phyloP scores from a whole-genome alignment of 768 basidiomycete species.

The Pisolithus orientalis region DNA sequence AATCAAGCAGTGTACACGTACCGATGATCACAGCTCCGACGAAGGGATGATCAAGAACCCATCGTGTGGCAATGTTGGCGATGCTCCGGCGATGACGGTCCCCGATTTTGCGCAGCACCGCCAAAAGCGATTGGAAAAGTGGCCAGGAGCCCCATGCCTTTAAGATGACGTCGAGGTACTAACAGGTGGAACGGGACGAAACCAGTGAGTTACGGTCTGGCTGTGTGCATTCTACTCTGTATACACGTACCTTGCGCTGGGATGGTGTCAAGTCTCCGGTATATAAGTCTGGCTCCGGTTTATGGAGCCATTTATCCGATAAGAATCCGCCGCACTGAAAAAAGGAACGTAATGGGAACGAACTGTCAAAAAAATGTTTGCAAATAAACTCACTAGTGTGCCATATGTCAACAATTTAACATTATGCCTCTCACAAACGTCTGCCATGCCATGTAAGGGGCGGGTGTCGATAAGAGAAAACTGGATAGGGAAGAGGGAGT shows the following conservation, averaged over 20 bases:
- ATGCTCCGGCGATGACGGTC: constrained; percentile 64
- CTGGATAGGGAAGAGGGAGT: constrained; percentile 29
- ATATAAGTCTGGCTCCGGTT: constrained; percentile 68
- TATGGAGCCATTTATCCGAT: constrained; percentile 65
- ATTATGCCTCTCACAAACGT: constrained; percentile 66
- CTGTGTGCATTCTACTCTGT: neutral
- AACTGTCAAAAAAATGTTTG: constrained; percentile 1
- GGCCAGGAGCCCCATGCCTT: constrained; percentile 75
- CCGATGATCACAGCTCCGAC: constrained; percentile 81
- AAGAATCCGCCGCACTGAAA: constrained; percentile 78
- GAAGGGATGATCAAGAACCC: constrained; percentile 73
- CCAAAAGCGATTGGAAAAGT: constrained; percentile 64
- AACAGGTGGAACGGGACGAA: constrained; percentile 1
- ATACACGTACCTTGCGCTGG: constrained; percentile 60
- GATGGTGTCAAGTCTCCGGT: constrained; percentile 67
- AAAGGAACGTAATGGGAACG: constrained; percentile 2
- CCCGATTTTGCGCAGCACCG: constrained; percentile 54
- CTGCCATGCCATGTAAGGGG: constrained; percentile 69
- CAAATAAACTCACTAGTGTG: constrained; percentile 50
- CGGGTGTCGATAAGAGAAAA: constrained; percentile 80
- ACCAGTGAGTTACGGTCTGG: neutral
- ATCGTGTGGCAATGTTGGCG: constrained; percentile 74
- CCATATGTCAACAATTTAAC: constrained; percentile 79
- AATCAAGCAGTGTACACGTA: constrained; percentile 13
- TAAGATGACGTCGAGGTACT: constrained; percentile 83